Evolutionary conservation across 83 land plant species (phyloP).

Genomic region (Diphasiastrum complanatum): DNA sequence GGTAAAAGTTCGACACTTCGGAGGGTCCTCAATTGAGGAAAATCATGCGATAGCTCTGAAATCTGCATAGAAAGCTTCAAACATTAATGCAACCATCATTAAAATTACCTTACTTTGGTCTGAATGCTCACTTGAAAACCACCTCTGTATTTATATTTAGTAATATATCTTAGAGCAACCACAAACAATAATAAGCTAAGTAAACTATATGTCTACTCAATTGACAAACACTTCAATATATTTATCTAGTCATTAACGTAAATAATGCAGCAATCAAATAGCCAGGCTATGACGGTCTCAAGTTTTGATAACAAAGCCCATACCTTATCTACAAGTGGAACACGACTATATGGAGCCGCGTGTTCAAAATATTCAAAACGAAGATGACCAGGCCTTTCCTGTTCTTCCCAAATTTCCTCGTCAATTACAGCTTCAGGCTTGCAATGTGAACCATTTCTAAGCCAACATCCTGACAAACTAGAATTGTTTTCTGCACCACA

Average conservation of each 20-base stretch:
- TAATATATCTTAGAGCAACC: background rate
- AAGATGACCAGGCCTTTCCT: conserved; percentile 1
- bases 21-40: conserved; percentile 20
- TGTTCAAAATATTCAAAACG: conserved; percentile 19
- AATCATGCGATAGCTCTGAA: conserved; percentile 14
- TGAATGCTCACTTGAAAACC: background rate
- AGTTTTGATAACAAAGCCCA: background rate
- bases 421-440: background rate
- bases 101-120: background rate
- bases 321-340: conserved; percentile 21
- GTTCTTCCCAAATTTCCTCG: background rate
- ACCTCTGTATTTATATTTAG: background rate
- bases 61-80: conserved; percentile 11
- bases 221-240: background rate
- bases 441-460: background rate
- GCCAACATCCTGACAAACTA: background rate
- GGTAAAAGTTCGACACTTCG: conserved; percentile 32
- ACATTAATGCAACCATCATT: background rate
- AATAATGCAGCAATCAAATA: background rate
- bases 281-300: background rate
- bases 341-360: conserved; percentile 15
- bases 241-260: background rate
- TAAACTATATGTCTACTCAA: no score
- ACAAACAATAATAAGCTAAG: no score
- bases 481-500: background rate